Base-by-base conservation (phyloP, 1,139 yeast species). In the Yamadazyma pseudoaaseri region DNA sequence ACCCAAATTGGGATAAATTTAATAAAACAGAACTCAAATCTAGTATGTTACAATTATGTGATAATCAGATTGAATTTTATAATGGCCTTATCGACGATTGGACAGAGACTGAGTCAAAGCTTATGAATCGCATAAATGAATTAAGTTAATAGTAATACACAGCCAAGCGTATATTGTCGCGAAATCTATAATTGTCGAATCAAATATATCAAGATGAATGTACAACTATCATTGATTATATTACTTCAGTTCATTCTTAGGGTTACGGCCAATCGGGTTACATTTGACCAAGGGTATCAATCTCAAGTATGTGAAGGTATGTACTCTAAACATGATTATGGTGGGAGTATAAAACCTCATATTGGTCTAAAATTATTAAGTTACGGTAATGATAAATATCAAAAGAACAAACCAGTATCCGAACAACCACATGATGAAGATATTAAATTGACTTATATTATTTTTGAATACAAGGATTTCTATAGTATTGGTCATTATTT, bases 251-350 rank as follows among this genome's bases (percentile, higher is more conserved):
- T 24, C 6, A n/a, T 25, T 6, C 16, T 25, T 7, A 15, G 16
- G 12, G 27, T 30, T 3, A 4, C 48, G 4, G 81, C 81, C 28
- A 78, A 79, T 47, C 61, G 62, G 44, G 80, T 71, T 33, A 49
- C 51, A 17, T 65, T 84, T 43, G 72, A 74, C 33, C 59, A 71
- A 11, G 55, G 58, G 6, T 49, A 58, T 24, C 49, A 57, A 31
- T 69, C 82, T 14, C 94, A 86, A 52, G 78, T 78, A 18, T 92
- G 98, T 58, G 74, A 90, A 8, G 98, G 98, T 26, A 80, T 92
- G 76, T 92, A 90, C 60, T 76, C 92, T 35, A 83, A 81, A 49
- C 71, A 78, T 31, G 96, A 90, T 54, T 86, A 95, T 92, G 85
- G 87, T 31, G 97, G 97, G 27, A 70, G 75, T 24, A 57, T 62